These are phyloP conservation scores for Alisma plantagoaquatica DNA, from an alignment of 106 monocot genomes.

Conservation along the genomic window DNA sequence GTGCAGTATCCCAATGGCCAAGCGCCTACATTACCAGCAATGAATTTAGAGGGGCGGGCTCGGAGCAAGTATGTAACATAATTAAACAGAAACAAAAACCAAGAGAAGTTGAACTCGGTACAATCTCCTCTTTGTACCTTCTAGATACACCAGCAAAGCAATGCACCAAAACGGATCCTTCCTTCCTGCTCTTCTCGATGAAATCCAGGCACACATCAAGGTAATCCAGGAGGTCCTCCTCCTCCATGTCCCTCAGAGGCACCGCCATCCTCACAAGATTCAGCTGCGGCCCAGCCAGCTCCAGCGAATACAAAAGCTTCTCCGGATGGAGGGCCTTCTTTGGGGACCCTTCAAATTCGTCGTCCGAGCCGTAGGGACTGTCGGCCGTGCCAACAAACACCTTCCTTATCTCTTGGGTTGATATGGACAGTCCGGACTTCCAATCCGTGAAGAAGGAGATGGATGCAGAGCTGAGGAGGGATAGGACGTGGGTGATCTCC, in stretches of 20 bases:
- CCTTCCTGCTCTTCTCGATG: constrained; percentile 59
- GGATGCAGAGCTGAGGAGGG: constrained; percentile 75
- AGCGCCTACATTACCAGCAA: too few species aligned
- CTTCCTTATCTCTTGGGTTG: constrained; percentile 54
- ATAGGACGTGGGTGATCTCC: constrained; percentile 58
- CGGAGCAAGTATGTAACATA: too few species aligned
- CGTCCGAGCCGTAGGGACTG: constrained; percentile 7
- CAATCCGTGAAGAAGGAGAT: constrained; percentile 86
- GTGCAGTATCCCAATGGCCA: too few species aligned
- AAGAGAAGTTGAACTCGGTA: too few species aligned
- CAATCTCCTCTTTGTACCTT: constrained; percentile 57
- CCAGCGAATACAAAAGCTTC: constrained; percentile 49
- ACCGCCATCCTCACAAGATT: constrained; percentile 80
- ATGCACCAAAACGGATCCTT: constrained; percentile 63
- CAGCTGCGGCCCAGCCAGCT: constrained; percentile 57
- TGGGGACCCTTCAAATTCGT: constrained; percentile 15
- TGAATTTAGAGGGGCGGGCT: too few species aligned
- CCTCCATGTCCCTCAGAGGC: constrained; percentile 80
- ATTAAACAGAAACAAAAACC: too few species aligned
- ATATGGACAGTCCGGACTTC: constrained; percentile 39
- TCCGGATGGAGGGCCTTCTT: constrained; percentile 34
- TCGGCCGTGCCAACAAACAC: constrained; percentile 35
- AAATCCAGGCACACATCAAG: constrained; percentile 80
- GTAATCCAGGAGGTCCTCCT: constrained; percentile 76
- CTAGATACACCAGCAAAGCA: constrained; percentile 85